Evolutionary conservation across 371 early-diverging fungal species (phyloP).

Genomic region (Smittium culicis): DNA sequence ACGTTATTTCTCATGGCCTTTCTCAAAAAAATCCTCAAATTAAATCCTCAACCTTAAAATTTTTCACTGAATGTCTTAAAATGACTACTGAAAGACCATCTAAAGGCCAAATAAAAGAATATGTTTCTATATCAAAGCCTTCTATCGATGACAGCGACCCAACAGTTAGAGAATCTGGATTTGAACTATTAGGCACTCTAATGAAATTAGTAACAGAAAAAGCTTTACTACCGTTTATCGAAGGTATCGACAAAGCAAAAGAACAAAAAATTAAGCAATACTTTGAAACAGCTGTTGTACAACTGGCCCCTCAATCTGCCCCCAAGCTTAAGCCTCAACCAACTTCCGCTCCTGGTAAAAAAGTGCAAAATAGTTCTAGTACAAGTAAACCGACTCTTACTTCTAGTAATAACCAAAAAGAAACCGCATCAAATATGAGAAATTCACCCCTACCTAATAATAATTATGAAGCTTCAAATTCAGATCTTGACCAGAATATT

Average conservation of each 20-base stretch:
- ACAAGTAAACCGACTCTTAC: conserved; percentile 12
- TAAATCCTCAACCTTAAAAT: conserved; percentile 52
- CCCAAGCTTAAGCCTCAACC: conserved; percentile 6
- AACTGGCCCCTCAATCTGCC: conserved; percentile 11
- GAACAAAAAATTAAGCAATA: conserved; percentile 73
- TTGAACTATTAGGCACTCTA: conserved; percentile 78
- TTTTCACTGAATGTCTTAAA: conserved; percentile 55
- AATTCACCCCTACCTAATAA: background rate
- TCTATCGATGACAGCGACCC: conserved; percentile 75
- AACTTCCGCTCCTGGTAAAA: background rate
- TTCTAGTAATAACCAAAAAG: conserved; percentile 2
- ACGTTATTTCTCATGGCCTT: conserved; percentile 50
- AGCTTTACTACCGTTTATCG: conserved; percentile 50
- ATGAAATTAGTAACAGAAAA: conserved; percentile 76
- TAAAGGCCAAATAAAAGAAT: conserved; percentile 62
- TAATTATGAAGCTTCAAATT: background rate
- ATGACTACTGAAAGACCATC: conserved; percentile 47
- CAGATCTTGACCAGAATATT: conserved; percentile 6
- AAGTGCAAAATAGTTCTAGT: background rate
- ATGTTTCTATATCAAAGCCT: conserved; percentile 53
- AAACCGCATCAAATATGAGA: background rate
- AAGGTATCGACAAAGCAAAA: conserved; percentile 75
- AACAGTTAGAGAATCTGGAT: conserved; percentile 70
- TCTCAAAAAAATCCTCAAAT: conserved; percentile 89
- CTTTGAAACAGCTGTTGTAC: conserved; percentile 63